phyloP scores from a whole-genome alignment of 176 grass and related monocot species.

The Zea mays region DNA sequence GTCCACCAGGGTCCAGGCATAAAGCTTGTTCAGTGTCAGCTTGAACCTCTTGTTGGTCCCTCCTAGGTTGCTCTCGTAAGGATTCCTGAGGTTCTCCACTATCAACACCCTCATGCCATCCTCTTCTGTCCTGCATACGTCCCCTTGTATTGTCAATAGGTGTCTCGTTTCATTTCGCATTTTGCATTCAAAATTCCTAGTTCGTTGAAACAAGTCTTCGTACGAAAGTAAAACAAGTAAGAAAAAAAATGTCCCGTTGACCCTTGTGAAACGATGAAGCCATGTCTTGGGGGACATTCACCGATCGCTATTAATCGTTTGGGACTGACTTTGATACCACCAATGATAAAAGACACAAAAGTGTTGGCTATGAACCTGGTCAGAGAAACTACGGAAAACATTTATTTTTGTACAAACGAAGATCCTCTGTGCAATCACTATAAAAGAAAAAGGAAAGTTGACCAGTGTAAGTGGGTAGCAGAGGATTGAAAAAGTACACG shows the following conservation, averaged over 20 bases:
- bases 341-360: not conserved
- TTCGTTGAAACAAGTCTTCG: not conserved
- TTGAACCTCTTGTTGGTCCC: conserved; percentile 86
- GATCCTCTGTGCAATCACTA: not conserved
- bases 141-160: not conserved
- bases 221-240: not conserved
- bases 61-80: conserved; percentile 77
- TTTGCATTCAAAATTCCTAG: not conserved
- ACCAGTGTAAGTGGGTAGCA: conserved; percentile 11
- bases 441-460: conserved; percentile 13
- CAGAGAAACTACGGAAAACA: not conserved
- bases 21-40: conserved; percentile 94
- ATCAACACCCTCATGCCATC: conserved; percentile 82
- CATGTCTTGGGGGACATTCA: not conserved
- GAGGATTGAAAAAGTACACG: not conserved
- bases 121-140: conserved; percentile 70
- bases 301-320: not conserved
- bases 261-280: not conserved
- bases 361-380: not conserved
- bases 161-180: not conserved
- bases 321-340: not conserved
- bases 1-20: conserved; percentile 80
- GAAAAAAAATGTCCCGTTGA: not conserved
- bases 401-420: not conserved
- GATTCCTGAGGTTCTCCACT: conserved; percentile 92